A percentile compares a stretch with the other conserved stretches of the same genome.
Evolutionary conservation across 768 basidiomycete species (phyloP).

Genomic region (Rhodotorula diobovata): DNA sequence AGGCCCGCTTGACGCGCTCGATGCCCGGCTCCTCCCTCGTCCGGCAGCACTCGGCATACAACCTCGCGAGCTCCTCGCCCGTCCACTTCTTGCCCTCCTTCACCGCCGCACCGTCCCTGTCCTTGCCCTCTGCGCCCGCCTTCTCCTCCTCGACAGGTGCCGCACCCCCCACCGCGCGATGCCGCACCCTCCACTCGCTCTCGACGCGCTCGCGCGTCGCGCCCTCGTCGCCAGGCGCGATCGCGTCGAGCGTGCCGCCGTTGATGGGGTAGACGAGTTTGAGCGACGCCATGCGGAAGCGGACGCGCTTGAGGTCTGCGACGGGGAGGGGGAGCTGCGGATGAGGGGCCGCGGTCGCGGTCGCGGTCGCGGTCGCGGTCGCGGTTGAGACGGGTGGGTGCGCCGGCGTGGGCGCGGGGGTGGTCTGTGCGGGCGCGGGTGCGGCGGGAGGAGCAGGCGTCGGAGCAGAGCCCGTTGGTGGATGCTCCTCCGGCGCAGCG

Average conservation of each 20-base stretch:
- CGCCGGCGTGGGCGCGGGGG: neutral
- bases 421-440: neutral
- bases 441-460: neutral
- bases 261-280: conserved; percentile 87
- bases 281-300: conserved; percentile 79
- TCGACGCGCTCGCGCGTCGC: conserved; percentile 66
- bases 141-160: no score
- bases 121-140: conserved; percentile 64
- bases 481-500: neutral
- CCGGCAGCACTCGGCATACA: conserved; percentile 44
- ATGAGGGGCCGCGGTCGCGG: no score
- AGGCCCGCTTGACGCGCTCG: conserved; percentile 36
- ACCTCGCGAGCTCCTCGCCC: conserved; percentile 72
- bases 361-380: neutral
- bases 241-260: conserved; percentile 51
- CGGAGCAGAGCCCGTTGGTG: neutral
- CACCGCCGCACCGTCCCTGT: conserved; percentile 45
- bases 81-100: conserved; percentile 62
- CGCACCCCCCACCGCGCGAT: no score
- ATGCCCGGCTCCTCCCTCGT: conserved; percentile 47
- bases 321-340: conserved; percentile 25
- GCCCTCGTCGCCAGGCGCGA: conserved; percentile 72
- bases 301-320: conserved; percentile 72
- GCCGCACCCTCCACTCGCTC: conserved; percentile 63
- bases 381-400: neutral